Conservation (phyloP, 2,329 filamentous ascomycete species). For the Blumeria graminis region DNA sequence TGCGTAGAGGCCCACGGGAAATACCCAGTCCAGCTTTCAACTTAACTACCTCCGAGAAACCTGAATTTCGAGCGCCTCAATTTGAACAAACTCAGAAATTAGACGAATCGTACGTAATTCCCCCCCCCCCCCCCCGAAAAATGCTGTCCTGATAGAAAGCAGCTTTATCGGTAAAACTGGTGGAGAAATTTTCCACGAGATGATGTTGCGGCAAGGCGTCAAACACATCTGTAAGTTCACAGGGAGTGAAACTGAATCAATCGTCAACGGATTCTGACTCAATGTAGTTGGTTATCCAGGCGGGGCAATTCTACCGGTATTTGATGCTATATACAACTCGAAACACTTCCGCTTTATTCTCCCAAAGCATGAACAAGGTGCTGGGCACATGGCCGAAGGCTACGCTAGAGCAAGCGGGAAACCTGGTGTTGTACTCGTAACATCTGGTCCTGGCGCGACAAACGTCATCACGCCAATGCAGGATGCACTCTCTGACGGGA, state of each 20-base stretch:
- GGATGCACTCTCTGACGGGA: slow-evolving; percentile 85
- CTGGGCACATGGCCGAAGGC: slow-evolving; percentile 94
- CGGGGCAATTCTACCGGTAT: slow-evolving; percentile 89
- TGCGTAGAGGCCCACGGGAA: too few species aligned
- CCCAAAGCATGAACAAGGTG: slow-evolving; percentile 88
- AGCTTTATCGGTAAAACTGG: slow-evolving; percentile 87
- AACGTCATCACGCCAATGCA: slow-evolving; percentile 95
- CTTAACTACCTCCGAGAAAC: too few species aligned
- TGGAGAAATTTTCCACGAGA: slow-evolving; percentile 95
- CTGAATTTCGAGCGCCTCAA: too few species aligned
- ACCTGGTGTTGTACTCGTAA: slow-evolving; percentile 88
- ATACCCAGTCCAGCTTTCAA: too few species aligned
- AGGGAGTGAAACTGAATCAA: not conserved
- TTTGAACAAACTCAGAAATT: too few species aligned
- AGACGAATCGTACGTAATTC: too few species aligned
- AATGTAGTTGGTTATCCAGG: slow-evolving; percentile 61
- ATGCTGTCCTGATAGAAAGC: not conserved
- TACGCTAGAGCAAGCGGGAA: slow-evolving; percentile 86
- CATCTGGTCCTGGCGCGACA: slow-evolving; percentile 85
- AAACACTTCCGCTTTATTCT: slow-evolving; percentile 91
- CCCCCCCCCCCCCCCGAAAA: too few species aligned
- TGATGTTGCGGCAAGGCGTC: slow-evolving; percentile 84
- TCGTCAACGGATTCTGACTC: slow-evolving; percentile 5
- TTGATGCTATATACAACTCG: slow-evolving; percentile 97
- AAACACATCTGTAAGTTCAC: slow-evolving; percentile 70